These are phyloP conservation scores for Pseudogymnoascus sp. DNA, from an alignment of 2,329 filamentous ascomycete genomes.

Conservation along the genomic window DNA sequence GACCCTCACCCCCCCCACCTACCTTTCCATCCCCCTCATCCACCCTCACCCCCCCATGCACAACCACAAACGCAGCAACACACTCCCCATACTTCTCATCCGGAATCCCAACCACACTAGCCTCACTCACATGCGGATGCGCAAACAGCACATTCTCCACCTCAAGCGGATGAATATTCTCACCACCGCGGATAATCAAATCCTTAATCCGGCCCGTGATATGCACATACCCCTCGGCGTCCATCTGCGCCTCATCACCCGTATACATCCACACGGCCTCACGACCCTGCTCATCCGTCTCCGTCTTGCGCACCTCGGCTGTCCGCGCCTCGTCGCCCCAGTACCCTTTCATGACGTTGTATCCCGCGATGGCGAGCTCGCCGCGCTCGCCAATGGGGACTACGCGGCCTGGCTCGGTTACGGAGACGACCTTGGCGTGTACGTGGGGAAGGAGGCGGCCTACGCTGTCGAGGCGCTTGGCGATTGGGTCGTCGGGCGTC, in stretches of 20 bases:
- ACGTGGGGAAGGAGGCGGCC: conserved; percentile 82
- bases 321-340: conserved; percentile 67
- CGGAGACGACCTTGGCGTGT: conserved; percentile 64
- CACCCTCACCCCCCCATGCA: conserved; percentile 33
- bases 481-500: conserved; percentile 55
- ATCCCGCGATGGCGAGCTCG: conserved; percentile 76
- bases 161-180: conserved; percentile 93
- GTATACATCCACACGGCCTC: conserved; percentile 71
- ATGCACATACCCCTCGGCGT: conserved; percentile 69
- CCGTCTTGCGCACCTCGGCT: conserved; percentile 53
- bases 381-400: conserved; percentile 60
- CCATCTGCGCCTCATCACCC: conserved; percentile 85
- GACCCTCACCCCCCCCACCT: conserved; percentile 19
- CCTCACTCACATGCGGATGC: conserved; percentile 62
- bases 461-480: conserved; percentile 60
- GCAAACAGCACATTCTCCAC: conserved; percentile 80
- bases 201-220: conserved; percentile 94
- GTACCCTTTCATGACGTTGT: conserved; percentile 86
- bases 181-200: conserved; percentile 85
- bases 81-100: conserved; percentile 79
- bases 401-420: conserved; percentile 47
- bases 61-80: conserved; percentile 74
- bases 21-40: conserved; percentile 15
- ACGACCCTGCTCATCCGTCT: conserved; percentile 25
- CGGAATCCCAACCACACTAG: conserved; percentile 73